Conservation (phyloP, 768 basidiomycete genomes). For the Glaciozyma martinii region DNA sequence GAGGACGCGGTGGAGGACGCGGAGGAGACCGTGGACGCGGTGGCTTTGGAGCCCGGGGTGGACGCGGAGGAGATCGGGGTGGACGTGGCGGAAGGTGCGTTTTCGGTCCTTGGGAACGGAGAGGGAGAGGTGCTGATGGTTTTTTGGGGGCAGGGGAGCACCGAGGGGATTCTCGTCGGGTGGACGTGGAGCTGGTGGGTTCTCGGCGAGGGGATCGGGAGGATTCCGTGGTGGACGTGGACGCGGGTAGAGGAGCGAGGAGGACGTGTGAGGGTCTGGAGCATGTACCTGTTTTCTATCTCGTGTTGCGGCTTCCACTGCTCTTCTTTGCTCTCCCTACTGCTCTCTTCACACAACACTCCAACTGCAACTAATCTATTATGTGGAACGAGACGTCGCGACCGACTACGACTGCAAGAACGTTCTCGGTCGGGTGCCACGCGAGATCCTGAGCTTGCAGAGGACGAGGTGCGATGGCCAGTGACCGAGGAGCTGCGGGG, state of each 20-base stretch:
- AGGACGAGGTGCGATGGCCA: neutral
- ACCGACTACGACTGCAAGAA: neutral
- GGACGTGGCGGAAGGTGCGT: conserved; percentile 1
- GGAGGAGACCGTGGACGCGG: conserved; percentile 33
- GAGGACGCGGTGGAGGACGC: conserved; percentile 40
- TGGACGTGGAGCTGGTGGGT: conserved; percentile 3
- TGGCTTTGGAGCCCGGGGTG: conserved; percentile 22
- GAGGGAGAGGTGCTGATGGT: neutral
- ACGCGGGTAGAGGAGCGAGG: neutral
- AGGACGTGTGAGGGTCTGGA: no score
- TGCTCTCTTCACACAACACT: no score
- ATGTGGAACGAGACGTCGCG: neutral
- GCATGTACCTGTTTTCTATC: no score
- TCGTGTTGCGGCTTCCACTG: no score
- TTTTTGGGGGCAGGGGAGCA: neutral
- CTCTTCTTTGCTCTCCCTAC: no score
- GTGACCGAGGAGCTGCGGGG: neutral
- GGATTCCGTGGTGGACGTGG: conserved; percentile 6
- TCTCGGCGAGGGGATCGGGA: conserved; percentile 5
- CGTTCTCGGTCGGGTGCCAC: neutral
- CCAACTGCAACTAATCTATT: no score
- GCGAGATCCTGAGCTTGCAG: neutral
- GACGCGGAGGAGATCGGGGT: conserved; percentile 38
- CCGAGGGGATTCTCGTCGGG: conserved; percentile 2
- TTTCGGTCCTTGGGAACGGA: neutral